These are phyloP conservation scores for Clonostachys chloroleuca DNA, from an alignment of 2,329 filamentous ascomycete species.

Conservation along the genomic window DNA sequence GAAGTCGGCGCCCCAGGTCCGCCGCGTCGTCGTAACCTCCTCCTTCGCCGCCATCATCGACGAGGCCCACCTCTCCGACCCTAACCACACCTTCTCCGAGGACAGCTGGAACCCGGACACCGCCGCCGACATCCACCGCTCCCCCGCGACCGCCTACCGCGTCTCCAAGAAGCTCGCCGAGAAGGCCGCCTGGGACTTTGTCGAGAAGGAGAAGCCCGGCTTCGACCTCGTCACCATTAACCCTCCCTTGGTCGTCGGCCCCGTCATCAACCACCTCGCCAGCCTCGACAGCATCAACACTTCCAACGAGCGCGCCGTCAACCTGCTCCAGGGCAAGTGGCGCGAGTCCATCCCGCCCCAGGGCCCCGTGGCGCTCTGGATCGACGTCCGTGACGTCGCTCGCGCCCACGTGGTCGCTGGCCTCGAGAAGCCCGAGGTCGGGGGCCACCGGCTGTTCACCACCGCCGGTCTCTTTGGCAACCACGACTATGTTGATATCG, in stretches of 20 bases:
- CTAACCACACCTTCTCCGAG: constrained; percentile 46
- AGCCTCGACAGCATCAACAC: constrained; percentile 30
- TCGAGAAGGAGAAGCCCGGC: constrained; percentile 13
- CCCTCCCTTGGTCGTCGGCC: constrained; percentile 39
- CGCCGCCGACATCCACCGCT: constrained; percentile 37
- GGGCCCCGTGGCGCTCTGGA: constrained; percentile 38
- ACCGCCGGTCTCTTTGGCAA: constrained; percentile 42
- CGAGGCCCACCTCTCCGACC: constrained; percentile 34
- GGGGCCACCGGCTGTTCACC: constrained; percentile 46
- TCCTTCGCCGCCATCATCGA: constrained; percentile 63
- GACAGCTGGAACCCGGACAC: constrained; percentile 54
- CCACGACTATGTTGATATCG: constrained; percentile 33
- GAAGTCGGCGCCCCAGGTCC: constrained; percentile 10
- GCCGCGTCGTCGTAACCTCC: constrained; percentile 51
- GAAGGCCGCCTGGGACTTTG: constrained; percentile 23
- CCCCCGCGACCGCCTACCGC: constrained; percentile 30
- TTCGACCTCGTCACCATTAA: constrained; percentile 40
- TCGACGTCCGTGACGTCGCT: constrained; percentile 54
- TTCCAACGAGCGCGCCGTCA: constrained; percentile 41
- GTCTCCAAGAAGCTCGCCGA: constrained; percentile 28
- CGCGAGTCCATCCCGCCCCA: constrained; percentile 33
- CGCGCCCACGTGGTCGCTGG: constrained; percentile 47
- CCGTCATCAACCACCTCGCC: constrained; percentile 30
- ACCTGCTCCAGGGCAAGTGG: constrained; percentile 45
- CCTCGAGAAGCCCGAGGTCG: constrained; percentile 35